Evolutionary conservation across 2,329 filamentous ascomycete species (phyloP).

Genomic region (Cucurbitaria berberidis): DNA sequence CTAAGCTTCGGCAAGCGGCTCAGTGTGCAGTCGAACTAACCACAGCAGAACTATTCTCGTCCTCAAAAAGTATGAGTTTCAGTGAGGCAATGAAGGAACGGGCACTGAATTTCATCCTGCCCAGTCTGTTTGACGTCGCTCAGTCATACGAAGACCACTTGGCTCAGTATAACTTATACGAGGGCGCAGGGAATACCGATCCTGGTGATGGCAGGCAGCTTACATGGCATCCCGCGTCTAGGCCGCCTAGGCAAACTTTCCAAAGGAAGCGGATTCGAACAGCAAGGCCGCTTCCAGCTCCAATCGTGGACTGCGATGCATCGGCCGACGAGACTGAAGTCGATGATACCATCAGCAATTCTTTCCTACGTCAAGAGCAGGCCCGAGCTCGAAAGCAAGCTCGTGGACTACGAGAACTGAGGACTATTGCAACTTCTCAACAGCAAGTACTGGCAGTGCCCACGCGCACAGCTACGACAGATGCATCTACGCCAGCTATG

Average conservation of each 20-base stretch:
- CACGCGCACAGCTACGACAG: not conserved
- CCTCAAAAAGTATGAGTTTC: constrained; percentile 29
- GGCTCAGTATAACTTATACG: constrained; percentile 29
- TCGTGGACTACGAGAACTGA: not conserved
- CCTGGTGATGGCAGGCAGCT: constrained; percentile 27
- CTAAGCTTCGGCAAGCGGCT: constrained; percentile 29
- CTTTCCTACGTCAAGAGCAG: not conserved
- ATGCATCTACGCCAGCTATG: not conserved
- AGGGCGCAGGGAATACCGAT: constrained; percentile 26
- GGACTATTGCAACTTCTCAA: not conserved
- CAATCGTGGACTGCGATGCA: constrained; percentile 6
- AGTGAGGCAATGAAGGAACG: constrained; percentile 36
- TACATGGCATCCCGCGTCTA: constrained; percentile 30
- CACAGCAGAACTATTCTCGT: constrained; percentile 33
- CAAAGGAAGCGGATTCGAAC: constrained; percentile 20
- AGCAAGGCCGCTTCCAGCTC: not conserved
- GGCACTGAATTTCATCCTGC: constrained; percentile 31
- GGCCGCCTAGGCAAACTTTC: constrained; percentile 19
- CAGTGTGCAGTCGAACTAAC: constrained; percentile 28
- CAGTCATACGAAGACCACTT: constrained; percentile 39
- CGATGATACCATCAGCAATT: constrained; percentile 20
- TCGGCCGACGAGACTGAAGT: constrained; percentile 32
- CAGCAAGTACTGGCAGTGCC: not conserved
- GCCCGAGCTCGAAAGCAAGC: not conserved
- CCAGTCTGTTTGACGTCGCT: constrained; percentile 38